Conservation (phyloP, 768 basidiomycete species). For the Chiua virens region DNA sequence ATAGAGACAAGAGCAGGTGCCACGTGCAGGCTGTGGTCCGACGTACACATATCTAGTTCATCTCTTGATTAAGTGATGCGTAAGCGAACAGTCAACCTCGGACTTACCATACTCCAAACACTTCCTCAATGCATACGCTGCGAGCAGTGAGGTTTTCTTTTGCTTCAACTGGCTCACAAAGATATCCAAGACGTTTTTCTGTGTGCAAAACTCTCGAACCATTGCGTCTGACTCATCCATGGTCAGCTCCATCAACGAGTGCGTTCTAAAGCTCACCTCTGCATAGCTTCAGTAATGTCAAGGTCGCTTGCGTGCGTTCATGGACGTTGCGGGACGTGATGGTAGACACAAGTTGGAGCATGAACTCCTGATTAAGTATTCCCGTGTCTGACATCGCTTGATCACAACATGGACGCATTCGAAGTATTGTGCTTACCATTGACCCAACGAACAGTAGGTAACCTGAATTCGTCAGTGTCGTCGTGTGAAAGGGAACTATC, state of each 20-base stretch:
- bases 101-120: neutral
- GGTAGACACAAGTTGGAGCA: neutral
- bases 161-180: neutral
- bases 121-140: slow-evolving; percentile 5
- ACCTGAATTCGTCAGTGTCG: too few relatives aligned
- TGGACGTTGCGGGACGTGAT: neutral
- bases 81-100: neutral
- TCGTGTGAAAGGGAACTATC: neutral
- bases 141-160: slow-evolving; percentile 4
- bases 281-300: slow-evolving; percentile 9
- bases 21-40: neutral
- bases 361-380: neutral
- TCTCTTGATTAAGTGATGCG: too few relatives aligned
- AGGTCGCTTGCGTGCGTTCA: slow-evolving; percentile 1
- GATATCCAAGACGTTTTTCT: neutral
- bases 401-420: too few relatives aligned
- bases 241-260: neutral
- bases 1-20: neutral
- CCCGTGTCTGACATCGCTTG: neutral
- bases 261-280: neutral
- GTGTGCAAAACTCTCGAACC: neutral
- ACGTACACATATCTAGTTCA: neutral
- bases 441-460: neutral
- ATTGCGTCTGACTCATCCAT: neutral
- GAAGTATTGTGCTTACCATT: neutral